These are phyloP conservation scores for Sporisorium iseilematis-ciliati DNA, from an alignment of 1,284 basidiomycete genomes.

Conservation along the genomic window DNA sequence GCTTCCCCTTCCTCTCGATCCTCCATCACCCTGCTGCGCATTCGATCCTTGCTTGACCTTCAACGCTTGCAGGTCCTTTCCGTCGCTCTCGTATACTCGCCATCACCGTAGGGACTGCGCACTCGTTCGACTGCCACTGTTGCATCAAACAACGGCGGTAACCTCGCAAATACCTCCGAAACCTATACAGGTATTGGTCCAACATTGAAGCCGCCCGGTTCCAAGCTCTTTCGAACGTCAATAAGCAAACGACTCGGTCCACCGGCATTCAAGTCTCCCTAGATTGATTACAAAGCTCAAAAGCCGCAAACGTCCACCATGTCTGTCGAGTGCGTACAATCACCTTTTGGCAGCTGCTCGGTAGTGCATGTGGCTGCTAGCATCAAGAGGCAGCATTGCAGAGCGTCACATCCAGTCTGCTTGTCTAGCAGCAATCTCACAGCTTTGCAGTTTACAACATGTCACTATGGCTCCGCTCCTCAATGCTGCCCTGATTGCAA, in stretches of 20 bases:
- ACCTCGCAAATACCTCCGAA: not conserved
- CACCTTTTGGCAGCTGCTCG: not conserved
- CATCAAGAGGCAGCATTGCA: not conserved
- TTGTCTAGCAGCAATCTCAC: not conserved
- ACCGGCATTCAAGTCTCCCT: not conserved
- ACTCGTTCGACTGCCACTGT: not conserved
- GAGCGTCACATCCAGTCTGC: not conserved
- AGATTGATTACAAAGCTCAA: not conserved
- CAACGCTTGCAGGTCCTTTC: too few species aligned
- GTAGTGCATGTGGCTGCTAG: not conserved
- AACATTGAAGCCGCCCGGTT: not conserved
- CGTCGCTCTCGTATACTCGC: not conserved
- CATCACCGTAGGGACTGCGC: not conserved
- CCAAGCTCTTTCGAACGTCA: not conserved
- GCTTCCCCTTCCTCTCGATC: not conserved
- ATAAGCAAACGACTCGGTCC: not conserved
- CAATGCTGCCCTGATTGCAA: not conserved
- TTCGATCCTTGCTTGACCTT: too few species aligned
- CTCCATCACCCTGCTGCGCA: too few species aligned
- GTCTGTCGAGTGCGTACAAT: constrained; percentile 61
- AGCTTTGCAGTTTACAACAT: not conserved
- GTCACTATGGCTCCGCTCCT: not conserved
- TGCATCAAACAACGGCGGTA: not conserved
- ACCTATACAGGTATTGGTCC: not conserved
- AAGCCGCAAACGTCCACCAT: constrained; percentile 26